Percentiles rank a stretch among this genome's conserved stretches.
phyloP scores from a whole-genome alignment of 495 filamentous ascomycete species.

The Neurospora sp. region DNA sequence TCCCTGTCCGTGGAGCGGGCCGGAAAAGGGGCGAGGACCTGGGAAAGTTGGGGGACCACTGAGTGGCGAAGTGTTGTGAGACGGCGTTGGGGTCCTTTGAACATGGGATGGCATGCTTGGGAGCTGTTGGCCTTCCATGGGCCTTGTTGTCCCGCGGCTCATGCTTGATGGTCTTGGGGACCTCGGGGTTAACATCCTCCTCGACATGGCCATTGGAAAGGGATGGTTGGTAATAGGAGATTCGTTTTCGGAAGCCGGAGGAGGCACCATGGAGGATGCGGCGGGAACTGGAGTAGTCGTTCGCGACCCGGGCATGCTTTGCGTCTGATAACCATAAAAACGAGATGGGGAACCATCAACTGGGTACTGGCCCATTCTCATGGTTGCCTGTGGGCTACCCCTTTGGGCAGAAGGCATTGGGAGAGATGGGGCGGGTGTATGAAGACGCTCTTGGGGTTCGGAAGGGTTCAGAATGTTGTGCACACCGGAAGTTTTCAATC shows the following conservation, averaged over 20 bases:
- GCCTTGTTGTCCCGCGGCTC: slow-evolving; percentile 33
- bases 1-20: slow-evolving; percentile 15
- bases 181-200: slow-evolving; percentile 53
- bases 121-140: slow-evolving; percentile 36
- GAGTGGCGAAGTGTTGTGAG: slow-evolving; percentile 19
- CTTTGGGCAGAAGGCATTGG: slow-evolving; percentile 3
- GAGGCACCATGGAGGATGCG: slow-evolving; percentile 19
- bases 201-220: slow-evolving; percentile 26
- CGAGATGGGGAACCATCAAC: slow-evolving; percentile 22
- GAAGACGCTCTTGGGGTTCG: slow-evolving; percentile 17
- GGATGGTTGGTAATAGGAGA: slow-evolving; percentile 31
- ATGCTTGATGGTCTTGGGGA: slow-evolving; percentile 46
- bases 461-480: slow-evolving; percentile 43
- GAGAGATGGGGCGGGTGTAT: slow-evolving; percentile 12
- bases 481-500: slow-evolving; percentile 35
- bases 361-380: slow-evolving; percentile 19
- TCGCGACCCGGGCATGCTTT: slow-evolving; percentile 9
- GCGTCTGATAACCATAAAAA: slow-evolving; percentile 19
- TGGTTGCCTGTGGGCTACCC: slow-evolving; percentile 8
- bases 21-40: slow-evolving; percentile 17
- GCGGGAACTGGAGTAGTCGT: neutral
- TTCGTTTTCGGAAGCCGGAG: slow-evolving; percentile 22
- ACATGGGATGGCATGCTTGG: slow-evolving; percentile 27
- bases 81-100: slow-evolving; percentile 11
- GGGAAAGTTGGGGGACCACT: slow-evolving; percentile 27